Evolutionary conservation across 331 rosid species (phyloP).

Genomic region (Dryas integrifolia): DNA sequence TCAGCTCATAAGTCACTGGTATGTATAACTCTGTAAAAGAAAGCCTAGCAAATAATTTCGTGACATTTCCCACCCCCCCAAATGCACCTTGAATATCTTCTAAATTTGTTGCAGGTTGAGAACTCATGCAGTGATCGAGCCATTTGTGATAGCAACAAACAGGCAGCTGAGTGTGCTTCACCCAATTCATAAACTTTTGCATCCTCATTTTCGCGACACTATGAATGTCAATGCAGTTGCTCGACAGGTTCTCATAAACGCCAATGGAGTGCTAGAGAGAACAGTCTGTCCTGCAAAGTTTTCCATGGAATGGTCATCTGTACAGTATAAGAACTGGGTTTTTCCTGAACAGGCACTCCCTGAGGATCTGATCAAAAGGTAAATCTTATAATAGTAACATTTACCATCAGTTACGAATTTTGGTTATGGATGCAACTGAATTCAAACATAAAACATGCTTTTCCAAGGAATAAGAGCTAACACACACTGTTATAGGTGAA

Average conservation of each 20-base stretch:
- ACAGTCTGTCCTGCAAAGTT: slow-evolving; percentile 36
- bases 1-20: slow-evolving; percentile 51
- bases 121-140: slow-evolving; percentile 49
- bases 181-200: slow-evolving; percentile 42
- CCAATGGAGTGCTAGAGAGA: slow-evolving; percentile 31
- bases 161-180: slow-evolving; percentile 49
- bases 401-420: neutral
- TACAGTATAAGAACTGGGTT: slow-evolving; percentile 30
- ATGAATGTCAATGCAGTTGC: slow-evolving; percentile 39
- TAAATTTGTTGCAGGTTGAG: slow-evolving; percentile 36
- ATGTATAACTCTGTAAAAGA: slow-evolving; percentile 21
- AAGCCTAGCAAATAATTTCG: neutral
- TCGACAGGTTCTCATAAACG: slow-evolving; percentile 34
- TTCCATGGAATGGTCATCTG: slow-evolving; percentile 38
- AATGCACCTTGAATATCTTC: neutral
- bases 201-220: slow-evolving; percentile 40
- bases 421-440: neutral
- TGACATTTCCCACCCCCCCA: neutral
- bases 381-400: neutral
- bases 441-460: neutral
- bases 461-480: neutral
- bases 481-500: neutral
- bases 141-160: slow-evolving; percentile 46
- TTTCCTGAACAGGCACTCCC: slow-evolving; percentile 42
- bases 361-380: slow-evolving; percentile 37